phyloP scores from a whole-genome alignment of 805 yeast genomes.

The Candida coquimbonensis region DNA sequence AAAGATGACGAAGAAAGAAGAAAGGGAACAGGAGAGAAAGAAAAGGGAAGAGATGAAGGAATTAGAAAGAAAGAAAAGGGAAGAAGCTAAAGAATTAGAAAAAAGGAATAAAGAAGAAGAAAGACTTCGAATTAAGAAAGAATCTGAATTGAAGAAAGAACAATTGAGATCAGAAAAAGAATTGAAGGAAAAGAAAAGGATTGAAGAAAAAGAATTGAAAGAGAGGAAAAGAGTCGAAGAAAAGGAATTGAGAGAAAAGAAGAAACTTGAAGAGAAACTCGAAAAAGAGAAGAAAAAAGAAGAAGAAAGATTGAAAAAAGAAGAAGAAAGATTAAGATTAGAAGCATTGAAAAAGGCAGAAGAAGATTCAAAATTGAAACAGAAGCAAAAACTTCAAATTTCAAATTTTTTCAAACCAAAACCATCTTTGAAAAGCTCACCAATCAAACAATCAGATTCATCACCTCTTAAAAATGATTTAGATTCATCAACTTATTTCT shows the following conservation, averaged over 20 bases:
- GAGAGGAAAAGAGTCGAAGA: constrained; percentile 17
- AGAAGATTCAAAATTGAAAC: constrained; percentile 30
- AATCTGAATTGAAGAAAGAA: constrained; percentile 23
- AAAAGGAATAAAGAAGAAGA: constrained; percentile 19
- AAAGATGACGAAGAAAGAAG: neutral
- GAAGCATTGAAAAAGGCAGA: constrained; percentile 32
- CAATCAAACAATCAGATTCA: neutral
- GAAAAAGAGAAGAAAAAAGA: constrained; percentile 14
- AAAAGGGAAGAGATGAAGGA: constrained; percentile 23
- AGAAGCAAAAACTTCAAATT: constrained; percentile 22
- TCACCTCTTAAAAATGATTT: too few relatives aligned
- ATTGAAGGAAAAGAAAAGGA: constrained; percentile 17
- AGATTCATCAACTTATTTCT: constrained; percentile 18
- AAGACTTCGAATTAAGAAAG: constrained; percentile 29
- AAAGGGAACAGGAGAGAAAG: constrained; percentile 19
- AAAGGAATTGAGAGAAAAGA: constrained; percentile 16
- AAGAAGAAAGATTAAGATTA: constrained; percentile 25
- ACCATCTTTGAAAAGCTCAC: constrained; percentile 12
- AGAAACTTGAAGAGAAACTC: constrained; percentile 18
- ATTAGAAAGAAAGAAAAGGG: constrained; percentile 24
- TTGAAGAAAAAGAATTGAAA: constrained; percentile 19
- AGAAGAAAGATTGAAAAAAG: constrained; percentile 20
- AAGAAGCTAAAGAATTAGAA: constrained; percentile 18
- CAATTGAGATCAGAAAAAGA: constrained; percentile 18
- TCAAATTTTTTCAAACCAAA: constrained; percentile 27